A percentile compares a stretch with the other conserved stretches of the same genome.
Conservation (phyloP, 257 asterid genomes). For the Solanum pimpinellifolium region DNA sequence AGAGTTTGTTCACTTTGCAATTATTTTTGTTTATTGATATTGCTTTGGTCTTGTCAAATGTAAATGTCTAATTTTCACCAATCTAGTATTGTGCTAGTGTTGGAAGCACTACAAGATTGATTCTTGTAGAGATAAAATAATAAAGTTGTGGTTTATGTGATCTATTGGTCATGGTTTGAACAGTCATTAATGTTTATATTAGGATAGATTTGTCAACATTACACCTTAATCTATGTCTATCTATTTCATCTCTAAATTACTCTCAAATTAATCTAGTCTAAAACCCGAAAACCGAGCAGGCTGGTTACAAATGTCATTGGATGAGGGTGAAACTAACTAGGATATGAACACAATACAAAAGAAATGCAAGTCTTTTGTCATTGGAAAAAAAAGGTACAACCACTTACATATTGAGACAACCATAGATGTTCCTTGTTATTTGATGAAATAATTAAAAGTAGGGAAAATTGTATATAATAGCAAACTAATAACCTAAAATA, state of each 20-base stretch:
- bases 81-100: background rate
- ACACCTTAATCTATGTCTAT: background rate
- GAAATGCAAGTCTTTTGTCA: background rate
- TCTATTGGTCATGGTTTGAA: background rate
- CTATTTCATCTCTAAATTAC: background rate
- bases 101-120: background rate
- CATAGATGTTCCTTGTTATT: background rate
- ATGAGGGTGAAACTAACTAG: background rate
- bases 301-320: background rate
- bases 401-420: background rate
- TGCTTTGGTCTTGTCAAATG: background rate
- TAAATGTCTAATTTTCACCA: background rate
- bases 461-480: no score
- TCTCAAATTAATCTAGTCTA: background rate
- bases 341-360: background rate
- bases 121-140: background rate
- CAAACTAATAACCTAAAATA: no score
- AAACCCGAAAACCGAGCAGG: background rate
- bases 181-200: no score
- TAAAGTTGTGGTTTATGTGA: background rate
- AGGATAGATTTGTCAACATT: no score
- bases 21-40: background rate
- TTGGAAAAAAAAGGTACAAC: background rate
- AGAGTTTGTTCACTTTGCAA: background rate
- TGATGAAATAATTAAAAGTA: background rate